These are phyloP conservation scores for Toxoplasma gondii DNA, from an alignment of 169 alveolate genomes.

Conservation along the genomic window DNA sequence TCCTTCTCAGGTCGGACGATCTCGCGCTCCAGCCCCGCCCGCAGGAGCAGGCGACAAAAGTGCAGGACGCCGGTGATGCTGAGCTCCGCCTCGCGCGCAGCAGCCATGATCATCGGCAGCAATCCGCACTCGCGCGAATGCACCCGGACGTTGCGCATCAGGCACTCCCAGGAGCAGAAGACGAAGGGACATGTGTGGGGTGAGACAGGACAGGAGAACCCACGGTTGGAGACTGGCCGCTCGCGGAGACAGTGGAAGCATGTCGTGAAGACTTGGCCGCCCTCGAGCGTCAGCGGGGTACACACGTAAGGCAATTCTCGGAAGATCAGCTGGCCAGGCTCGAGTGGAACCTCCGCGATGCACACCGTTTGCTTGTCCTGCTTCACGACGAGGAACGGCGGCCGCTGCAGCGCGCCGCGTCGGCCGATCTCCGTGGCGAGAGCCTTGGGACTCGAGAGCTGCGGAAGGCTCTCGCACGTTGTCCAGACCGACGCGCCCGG, in stretches of 20 bases:
- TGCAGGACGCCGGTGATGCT: slow-evolving; percentile 73
- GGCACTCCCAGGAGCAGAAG: slow-evolving; percentile 88
- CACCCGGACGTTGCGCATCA: slow-evolving; percentile 80
- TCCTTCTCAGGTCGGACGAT: slow-evolving; percentile 6
- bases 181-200: slow-evolving; percentile 87
- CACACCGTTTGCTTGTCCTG: slow-evolving; percentile 35
- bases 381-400: slow-evolving; percentile 44
- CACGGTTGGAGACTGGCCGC: slow-evolving; percentile 72
- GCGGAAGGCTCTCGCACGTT: not conserved
- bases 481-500: not conserved
- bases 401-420: not conserved
- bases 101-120: slow-evolving; percentile 76
- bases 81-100: slow-evolving; percentile 75
- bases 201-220: slow-evolving; percentile 83
- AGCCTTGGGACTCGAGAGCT: not conserved
- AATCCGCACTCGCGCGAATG: slow-evolving; percentile 86
- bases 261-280: slow-evolving; percentile 67
- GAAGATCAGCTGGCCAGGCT: slow-evolving; percentile 56
- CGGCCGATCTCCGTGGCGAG: not conserved
- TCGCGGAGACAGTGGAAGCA: slow-evolving; percentile 90
- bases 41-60: slow-evolving; percentile 72
- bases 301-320: slow-evolving; percentile 59
- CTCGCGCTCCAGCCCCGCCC: slow-evolving; percentile 73
- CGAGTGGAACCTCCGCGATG: slow-evolving; percentile 44
- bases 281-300: slow-evolving; percentile 59